These are phyloP conservation scores for Rhodotorula sp. DNA, from an alignment of 1,284 basidiomycete species.

Conservation along the genomic window DNA sequence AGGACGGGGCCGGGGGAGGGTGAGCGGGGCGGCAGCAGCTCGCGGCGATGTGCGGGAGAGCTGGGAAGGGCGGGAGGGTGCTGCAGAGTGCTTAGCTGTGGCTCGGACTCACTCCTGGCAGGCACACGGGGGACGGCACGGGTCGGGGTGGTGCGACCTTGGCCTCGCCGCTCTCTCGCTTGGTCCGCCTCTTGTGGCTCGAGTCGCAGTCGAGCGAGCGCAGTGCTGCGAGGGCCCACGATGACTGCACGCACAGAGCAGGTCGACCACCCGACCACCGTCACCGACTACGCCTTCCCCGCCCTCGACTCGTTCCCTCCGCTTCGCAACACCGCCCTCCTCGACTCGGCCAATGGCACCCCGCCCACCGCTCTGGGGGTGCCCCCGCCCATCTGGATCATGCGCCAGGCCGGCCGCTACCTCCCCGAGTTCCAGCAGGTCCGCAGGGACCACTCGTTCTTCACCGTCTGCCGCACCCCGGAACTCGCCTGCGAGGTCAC, in stretches of 20 bases:
- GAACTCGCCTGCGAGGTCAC: constrained; percentile 81
- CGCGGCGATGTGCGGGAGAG: too few species aligned
- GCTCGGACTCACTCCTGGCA: too few species aligned
- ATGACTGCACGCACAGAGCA: constrained; percentile 6
- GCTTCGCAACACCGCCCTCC: constrained; percentile 83
- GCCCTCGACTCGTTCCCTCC: constrained; percentile 60
- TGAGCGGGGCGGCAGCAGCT: too few species aligned
- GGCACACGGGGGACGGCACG: too few species aligned
- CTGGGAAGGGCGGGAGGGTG: background rate
- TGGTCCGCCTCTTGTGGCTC: background rate
- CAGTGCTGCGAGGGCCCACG: background rate
- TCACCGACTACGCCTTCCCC: constrained; percentile 36
- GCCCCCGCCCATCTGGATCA: constrained; percentile 92
- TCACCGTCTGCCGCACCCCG: constrained; percentile 87
- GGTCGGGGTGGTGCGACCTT: background rate
- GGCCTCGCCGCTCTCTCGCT: background rate
- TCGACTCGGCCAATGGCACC: constrained; percentile 80
- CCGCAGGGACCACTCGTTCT: constrained; percentile 82
- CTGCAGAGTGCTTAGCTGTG: background rate
- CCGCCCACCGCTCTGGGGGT: constrained; percentile 63
- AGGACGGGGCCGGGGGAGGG: too few species aligned
- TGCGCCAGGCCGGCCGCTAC: constrained; percentile 76
- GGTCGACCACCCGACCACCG: constrained; percentile 35
- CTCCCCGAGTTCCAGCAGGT: constrained; percentile 63
- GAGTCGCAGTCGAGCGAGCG: background rate